phyloP scores from a whole-genome alignment of 352 stramenopile species.

The Pythium dissotocum region DNA sequence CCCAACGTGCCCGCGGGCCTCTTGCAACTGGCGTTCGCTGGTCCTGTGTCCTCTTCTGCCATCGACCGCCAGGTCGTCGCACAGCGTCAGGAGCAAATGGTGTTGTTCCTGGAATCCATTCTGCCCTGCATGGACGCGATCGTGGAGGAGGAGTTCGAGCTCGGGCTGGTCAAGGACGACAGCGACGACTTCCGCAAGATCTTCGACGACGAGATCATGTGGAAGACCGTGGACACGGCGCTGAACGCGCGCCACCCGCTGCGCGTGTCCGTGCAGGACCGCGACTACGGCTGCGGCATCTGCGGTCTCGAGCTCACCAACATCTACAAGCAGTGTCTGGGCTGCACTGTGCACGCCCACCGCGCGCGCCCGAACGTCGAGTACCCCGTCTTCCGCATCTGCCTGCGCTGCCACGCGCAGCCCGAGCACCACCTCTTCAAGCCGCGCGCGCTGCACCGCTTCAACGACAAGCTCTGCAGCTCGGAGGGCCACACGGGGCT shows the following conservation, averaged over 20 bases:
- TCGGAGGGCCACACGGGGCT: constrained; percentile 76
- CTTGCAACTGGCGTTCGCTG: constrained; percentile 56
- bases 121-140: constrained; percentile 74
- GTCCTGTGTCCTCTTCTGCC: constrained; percentile 21
- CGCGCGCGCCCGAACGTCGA: constrained; percentile 59
- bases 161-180: constrained; percentile 63
- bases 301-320: constrained; percentile 80
- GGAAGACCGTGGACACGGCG: constrained; percentile 65
- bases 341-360: constrained; percentile 68
- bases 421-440: constrained; percentile 78
- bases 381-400: constrained; percentile 70
- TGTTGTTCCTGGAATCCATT: constrained; percentile 81
- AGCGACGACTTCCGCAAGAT: constrained; percentile 73
- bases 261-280: background rate
- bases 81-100: constrained; percentile 79
- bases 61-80: constrained; percentile 57
- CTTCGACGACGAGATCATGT: constrained; percentile 76
- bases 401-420: constrained; percentile 69
- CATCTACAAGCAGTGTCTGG: constrained; percentile 84
- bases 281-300: constrained; percentile 65
- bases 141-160: constrained; percentile 72
- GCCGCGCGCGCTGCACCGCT: constrained; percentile 52
- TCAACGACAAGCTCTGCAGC: constrained; percentile 69
- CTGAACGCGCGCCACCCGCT: constrained; percentile 25
- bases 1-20: constrained; percentile 36